Evolutionary conservation across 176 grass and related monocot species (phyloP).

Genomic region (Saccharum officinarum): DNA sequence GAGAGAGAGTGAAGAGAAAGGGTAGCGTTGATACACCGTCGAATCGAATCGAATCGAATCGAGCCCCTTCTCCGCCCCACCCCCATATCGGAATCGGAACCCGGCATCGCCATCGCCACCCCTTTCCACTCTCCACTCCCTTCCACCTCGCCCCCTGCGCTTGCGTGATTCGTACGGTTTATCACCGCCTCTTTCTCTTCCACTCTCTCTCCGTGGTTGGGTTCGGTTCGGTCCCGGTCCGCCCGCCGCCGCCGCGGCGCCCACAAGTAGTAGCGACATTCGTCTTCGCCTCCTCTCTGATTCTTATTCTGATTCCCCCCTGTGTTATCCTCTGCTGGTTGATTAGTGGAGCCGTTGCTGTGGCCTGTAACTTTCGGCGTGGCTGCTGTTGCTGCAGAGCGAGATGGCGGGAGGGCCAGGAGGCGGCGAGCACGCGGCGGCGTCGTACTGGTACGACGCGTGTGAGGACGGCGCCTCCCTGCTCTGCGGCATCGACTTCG

Average conservation of each 20-base stretch:
- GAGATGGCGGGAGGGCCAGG: slow-evolving; percentile 39
- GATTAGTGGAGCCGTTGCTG: not conserved
- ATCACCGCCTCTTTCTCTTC: slow-evolving; percentile 89
- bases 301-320: slow-evolving; percentile 2
- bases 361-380: slow-evolving; percentile 16
- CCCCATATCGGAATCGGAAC: slow-evolving; percentile 45
- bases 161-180: slow-evolving; percentile 97
- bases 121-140: slow-evolving; percentile 12
- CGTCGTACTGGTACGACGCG: slow-evolving; percentile 88
- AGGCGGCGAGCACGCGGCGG: slow-evolving; percentile 41
- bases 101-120: slow-evolving; percentile 24
- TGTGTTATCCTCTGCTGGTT: not conserved
- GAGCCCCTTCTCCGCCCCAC: not conserved
- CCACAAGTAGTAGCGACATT: slow-evolving; percentile 48
- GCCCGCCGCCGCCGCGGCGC: slow-evolving; percentile 3
- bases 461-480: slow-evolving; percentile 70
- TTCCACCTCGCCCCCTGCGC: not conserved
- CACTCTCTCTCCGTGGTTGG: slow-evolving; percentile 42
- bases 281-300: slow-evolving; percentile 26
- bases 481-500: slow-evolving; percentile 76
- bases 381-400: slow-evolving; percentile 9
- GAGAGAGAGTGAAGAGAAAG: slow-evolving; percentile 68
- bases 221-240: not conserved
- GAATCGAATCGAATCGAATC: slow-evolving; percentile 37
- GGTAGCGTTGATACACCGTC: slow-evolving; percentile 97